Evolutionary conservation across 495 filamentous ascomycete species (phyloP), one percentile per base, ranked within the genome.

Genomic region (Penicillium tannophilum): DNA sequence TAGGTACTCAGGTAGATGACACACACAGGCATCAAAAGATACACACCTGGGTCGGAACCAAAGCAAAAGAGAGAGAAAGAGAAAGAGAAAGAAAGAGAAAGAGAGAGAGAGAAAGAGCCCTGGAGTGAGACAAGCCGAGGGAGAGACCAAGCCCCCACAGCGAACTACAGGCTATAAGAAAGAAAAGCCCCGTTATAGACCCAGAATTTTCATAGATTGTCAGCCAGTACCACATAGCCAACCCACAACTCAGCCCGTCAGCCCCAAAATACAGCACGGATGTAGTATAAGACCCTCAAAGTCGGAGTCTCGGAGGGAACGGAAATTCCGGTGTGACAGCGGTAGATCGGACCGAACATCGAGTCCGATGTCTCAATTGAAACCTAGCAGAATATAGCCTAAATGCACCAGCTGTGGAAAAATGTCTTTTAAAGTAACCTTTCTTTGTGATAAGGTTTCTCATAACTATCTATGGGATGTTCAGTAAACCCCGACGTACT

Each of bases 251-350:
- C 28, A 33, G 48, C 26, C 4, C 7, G 11, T 47, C 20, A 48
- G 23, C 4, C 7, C 14, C 24, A 4, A 12, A 48, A 4, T 17
- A 9, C 11, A n/a, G 30, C 14, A 48, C 46, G 14, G 23, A n/a
- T 14, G 16, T 16, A 23, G 44, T 26, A 47, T 8, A 47, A 23
- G 19, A 23, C 12, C 44, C 44, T 28, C 4, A 14, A 12, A 23
- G 14, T n/a, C 46, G 46, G 46, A 57, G 49, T 17, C n/a, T 67
- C 64, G 64, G 64, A 52, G 31, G 55, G 45, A 45, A 51, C 59
- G 62, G 55, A 67, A 67, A 28, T 67, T 67, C 64, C 64, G 64
- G 45, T 17, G 12, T 42, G 0, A 31, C 12, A 43, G 9, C 16
- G 39, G 6, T 41, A 9, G 28, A 52, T 53, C 59, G 59, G 59